Conservation (phyloP, 345 rosid species). For the Viola odorata region DNA sequence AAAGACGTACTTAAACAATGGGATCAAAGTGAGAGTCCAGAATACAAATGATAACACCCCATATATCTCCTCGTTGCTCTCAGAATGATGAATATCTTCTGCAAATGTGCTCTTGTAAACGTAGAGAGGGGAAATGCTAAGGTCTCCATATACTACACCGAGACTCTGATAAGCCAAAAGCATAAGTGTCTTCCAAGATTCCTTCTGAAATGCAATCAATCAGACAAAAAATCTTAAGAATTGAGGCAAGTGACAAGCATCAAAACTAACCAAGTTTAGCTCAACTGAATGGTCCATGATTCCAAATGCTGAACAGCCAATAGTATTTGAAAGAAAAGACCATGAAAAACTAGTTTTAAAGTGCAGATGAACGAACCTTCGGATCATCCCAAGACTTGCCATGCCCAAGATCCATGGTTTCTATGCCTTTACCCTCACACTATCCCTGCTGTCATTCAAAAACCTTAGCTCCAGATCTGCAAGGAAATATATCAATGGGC, state of each 20-base stretch:
- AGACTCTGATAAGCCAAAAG: slow-evolving; percentile 94
- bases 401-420: slow-evolving; percentile 54
- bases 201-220: slow-evolving; percentile 43
- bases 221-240: background rate
- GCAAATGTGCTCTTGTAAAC: slow-evolving; percentile 96
- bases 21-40: slow-evolving; percentile 97
- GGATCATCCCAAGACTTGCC: slow-evolving; percentile 58
- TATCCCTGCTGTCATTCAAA: slow-evolving; percentile 9
- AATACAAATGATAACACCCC: slow-evolving; percentile 94
- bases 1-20: slow-evolving; percentile 90
- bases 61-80: slow-evolving; percentile 87
- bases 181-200: slow-evolving; percentile 79
- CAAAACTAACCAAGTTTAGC: slow-evolving; percentile 1
- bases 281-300: background rate
- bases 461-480: slow-evolving; percentile 32
- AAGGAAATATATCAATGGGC: slow-evolving; percentile 1
- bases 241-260: background rate
- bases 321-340: slow-evolving; percentile 1
- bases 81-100: slow-evolving; percentile 89
- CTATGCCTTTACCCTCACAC: slow-evolving; percentile 18
- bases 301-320: background rate
- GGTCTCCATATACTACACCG: slow-evolving; percentile 97
- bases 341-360: slow-evolving; percentile 10
- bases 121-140: slow-evolving; percentile 89
- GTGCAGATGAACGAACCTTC: slow-evolving; percentile 51